A percentile compares a stretch with the other conserved stretches of the same genome.
phyloP scores from a whole-genome alignment of 169 alveolate genomes.

The Plasmodium fragile region DNA sequence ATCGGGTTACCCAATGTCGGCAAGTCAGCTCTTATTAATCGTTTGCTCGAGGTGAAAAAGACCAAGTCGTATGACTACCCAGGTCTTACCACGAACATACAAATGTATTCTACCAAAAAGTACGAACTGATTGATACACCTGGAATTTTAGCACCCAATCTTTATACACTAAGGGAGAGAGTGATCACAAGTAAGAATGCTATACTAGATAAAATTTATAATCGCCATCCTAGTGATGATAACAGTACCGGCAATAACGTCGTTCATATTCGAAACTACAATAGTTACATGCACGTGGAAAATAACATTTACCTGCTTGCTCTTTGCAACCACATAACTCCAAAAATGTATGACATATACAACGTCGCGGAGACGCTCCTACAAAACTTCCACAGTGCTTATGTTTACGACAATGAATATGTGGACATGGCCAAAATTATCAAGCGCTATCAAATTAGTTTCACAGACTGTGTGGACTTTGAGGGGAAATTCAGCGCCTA shows the following conservation, averaged over 20 bases:
- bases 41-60: slow-evolving; percentile 83
- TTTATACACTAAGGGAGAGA: slow-evolving; percentile 74
- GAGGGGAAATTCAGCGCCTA: slow-evolving; percentile 61
- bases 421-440: slow-evolving; percentile 35
- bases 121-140: slow-evolving; percentile 86
- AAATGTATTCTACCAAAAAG: slow-evolving; percentile 76
- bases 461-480: slow-evolving; percentile 29
- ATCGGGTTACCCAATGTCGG: slow-evolving; percentile 91
- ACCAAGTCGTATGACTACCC: slow-evolving; percentile 86
- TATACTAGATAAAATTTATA: slow-evolving; percentile 46
- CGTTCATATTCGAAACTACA: slow-evolving; percentile 41
- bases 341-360: slow-evolving; percentile 67
- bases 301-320: slow-evolving; percentile 70
- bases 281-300: slow-evolving; percentile 68
- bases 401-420: slow-evolving; percentile 64
- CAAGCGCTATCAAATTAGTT: slow-evolving; percentile 50
- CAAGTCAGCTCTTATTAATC: slow-evolving; percentile 85
- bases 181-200: slow-evolving; percentile 29
- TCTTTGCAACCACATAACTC: slow-evolving; percentile 68
- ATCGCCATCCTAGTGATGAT: slow-evolving; percentile 5
- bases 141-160: slow-evolving; percentile 82
- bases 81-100: slow-evolving; percentile 82
- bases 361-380: slow-evolving; percentile 56
- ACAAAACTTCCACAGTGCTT: slow-evolving; percentile 43
- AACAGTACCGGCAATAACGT: neutral